Conservation (phyloP, 108 stramenopile genomes). For the Cylindrotheca closterium region DNA sequence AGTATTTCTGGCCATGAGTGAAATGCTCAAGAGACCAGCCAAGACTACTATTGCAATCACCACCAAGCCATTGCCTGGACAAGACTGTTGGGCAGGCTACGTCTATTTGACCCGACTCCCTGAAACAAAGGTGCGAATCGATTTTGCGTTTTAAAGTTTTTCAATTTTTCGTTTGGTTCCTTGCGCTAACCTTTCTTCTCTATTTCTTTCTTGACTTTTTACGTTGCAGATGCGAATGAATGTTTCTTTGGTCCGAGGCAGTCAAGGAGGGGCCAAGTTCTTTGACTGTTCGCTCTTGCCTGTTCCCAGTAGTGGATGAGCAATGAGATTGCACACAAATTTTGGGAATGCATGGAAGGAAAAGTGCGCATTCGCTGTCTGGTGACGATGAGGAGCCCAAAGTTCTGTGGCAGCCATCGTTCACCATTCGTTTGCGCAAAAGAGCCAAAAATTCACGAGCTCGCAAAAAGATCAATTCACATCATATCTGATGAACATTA, state of each 20-base stretch:
- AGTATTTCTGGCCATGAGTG: conserved; percentile 75
- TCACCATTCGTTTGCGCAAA: too few species aligned
- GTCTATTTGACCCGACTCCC: conserved; percentile 51
- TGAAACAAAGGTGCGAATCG: conserved; percentile 32
- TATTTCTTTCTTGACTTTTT: conserved; percentile 4
- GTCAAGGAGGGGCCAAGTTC: conserved; percentile 74
- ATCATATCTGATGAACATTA: too few species aligned
- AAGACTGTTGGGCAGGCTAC: conserved; percentile 61
- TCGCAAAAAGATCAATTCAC: too few species aligned
- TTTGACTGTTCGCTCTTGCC: conserved; percentile 71
- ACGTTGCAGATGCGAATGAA: conserved; percentile 61
- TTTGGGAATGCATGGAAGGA: too few species aligned
- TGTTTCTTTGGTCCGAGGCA: conserved; percentile 64
- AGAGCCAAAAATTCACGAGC: too few species aligned
- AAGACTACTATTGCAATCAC: conserved; percentile 3
- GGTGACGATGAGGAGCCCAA: too few species aligned
- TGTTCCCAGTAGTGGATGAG: too few species aligned
- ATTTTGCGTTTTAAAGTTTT: not conserved
- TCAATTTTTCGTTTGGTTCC: not conserved
- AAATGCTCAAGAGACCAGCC: conserved; percentile 49
- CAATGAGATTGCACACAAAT: too few species aligned
- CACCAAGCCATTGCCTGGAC: not conserved
- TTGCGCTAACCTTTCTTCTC: not conserved
- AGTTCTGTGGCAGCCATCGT: too few species aligned
- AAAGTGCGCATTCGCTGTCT: too few species aligned